Evolutionary conservation across 2,329 filamentous ascomycete species (phyloP), one percentile per base, ranked within the genome.

Genomic region (Scedosporium minutisporum): DNA sequence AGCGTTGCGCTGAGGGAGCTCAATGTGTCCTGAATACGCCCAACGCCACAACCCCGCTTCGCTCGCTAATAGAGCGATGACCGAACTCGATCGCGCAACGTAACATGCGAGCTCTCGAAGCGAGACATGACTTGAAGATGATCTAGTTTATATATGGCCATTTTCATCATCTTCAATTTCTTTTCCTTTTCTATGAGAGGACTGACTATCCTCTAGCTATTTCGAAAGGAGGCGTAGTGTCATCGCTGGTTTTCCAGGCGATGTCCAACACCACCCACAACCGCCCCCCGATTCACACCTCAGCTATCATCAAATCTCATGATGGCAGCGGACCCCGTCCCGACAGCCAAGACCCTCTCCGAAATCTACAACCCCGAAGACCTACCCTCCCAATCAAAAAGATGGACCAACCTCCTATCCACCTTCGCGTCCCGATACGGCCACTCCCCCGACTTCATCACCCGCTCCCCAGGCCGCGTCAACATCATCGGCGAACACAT

Each of bases 401-500:
- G 95, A 75, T 97, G 93, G 90, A 84, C 88, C 69, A 80, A 77
- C 53, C 82, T 97, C 53, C 78, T 93, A 51, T 77, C 82, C 60
- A 82, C 82, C 67, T 97, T 97, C 76, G 79, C 87, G 67, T 76
- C 82, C 63, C 78, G 77, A 51, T 96, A 93, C 75, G 87, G 86
- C 68, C 81, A 85, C 60, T 77, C 81, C 16, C 87, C 93, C 46
- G 83, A 89, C 64, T 97, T 96, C 70, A 86, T 97, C 21, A 85
- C 93, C 9, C 87, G 95, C 66, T 96, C 93, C 62, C 95, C 95
- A 1, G 95, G 95, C 64, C 86, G 95, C 67, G 95, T 99, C 67
- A 97, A 97, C 78, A 95, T 99, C 71, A 97, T 99, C 72, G 95
- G 95, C 74, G 95, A 99, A 82, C 95, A 99, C 78, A 96, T 99